phyloP scores from a whole-genome alignment of 768 basidiomycete species.

The Coprinopsis sp. region DNA sequence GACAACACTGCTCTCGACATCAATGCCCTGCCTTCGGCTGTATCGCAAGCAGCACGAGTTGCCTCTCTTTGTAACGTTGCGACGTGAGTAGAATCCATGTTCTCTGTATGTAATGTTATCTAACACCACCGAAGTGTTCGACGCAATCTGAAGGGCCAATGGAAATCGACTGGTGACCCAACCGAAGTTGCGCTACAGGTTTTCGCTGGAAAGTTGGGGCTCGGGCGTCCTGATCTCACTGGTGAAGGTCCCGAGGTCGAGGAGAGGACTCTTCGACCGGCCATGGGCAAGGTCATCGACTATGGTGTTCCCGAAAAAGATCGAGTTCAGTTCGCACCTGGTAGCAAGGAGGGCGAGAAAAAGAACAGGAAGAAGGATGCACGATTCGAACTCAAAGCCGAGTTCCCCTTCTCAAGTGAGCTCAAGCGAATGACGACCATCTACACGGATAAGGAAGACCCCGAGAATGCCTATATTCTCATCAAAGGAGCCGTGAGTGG shows the following conservation, averaged over 20 bases:
- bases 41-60: slow-evolving; percentile 26
- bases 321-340: slow-evolving; percentile 15
- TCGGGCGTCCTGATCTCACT: slow-evolving; percentile 31
- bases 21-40: slow-evolving; percentile 15
- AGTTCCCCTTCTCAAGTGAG: slow-evolving; percentile 47
- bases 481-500: slow-evolving; percentile 35
- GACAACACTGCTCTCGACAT: slow-evolving; percentile 20
- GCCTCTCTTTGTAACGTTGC: slow-evolving; percentile 36
- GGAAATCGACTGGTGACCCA: slow-evolving; percentile 48
- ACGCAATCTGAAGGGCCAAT: slow-evolving; percentile 37
- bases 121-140: slow-evolving; percentile 23
- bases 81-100: slow-evolving; percentile 22
- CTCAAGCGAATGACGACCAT: slow-evolving; percentile 48
- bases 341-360: slow-evolving; percentile 16
- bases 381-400: slow-evolving; percentile 30
- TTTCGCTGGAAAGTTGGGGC: slow-evolving; percentile 45
- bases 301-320: slow-evolving; percentile 19
- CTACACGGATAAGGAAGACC: slow-evolving; percentile 24
- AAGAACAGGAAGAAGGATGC: slow-evolving; percentile 12
- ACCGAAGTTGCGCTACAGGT: slow-evolving; percentile 56
- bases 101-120: not conserved
- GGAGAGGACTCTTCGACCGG: slow-evolving; percentile 15
- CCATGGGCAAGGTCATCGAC: slow-evolving; percentile 24
- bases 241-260: slow-evolving; percentile 18
- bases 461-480: slow-evolving; percentile 20